A percentile compares a stretch with the other conserved stretches of the same genome.
Conservation (phyloP, 2,329 filamentous ascomycete genomes). For the Calonectria pauciramosa region DNA sequence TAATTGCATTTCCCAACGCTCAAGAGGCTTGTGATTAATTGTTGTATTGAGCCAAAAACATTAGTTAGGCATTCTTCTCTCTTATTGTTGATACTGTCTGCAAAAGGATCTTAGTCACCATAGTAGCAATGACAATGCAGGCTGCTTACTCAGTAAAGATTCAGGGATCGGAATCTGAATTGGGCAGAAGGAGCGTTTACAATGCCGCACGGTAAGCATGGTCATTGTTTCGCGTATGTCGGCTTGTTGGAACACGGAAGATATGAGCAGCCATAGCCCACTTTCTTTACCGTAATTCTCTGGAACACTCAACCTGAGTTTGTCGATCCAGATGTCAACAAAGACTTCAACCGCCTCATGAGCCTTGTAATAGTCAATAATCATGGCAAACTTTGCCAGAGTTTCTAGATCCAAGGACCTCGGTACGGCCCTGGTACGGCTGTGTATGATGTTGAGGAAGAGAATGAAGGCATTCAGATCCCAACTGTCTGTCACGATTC, state of each 20-base stretch:
- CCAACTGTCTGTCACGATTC: not conserved
- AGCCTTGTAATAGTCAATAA: conserved; percentile 27
- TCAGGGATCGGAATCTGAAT: conserved; percentile 10
- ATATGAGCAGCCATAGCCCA: not conserved
- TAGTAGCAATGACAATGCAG: not conserved
- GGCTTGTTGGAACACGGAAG: not conserved
- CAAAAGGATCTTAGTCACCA: not conserved
- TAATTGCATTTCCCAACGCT: conserved; percentile 11
- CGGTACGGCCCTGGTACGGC: not conserved
- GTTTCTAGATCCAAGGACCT: not conserved
- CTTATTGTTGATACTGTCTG: conserved; percentile 8
- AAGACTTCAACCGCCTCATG: not conserved
- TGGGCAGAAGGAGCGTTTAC: not conserved
- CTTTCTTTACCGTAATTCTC: not conserved
- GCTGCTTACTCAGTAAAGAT: conserved; percentile 3
- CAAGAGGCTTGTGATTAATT: not conserved
- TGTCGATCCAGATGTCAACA: conserved; percentile 4
- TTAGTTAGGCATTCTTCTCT: not conserved
- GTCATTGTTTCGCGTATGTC: conserved; percentile 6
- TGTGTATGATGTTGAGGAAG: conserved; percentile 8
- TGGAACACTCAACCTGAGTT: not conserved
- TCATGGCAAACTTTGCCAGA: not conserved
- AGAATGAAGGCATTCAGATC: not conserved
- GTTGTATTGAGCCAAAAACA: not conserved
- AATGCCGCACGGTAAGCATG: conserved; percentile 16